Conservation (phyloP, 2,329 filamentous ascomycete species). For the Paecilomyces formosus region DNA sequence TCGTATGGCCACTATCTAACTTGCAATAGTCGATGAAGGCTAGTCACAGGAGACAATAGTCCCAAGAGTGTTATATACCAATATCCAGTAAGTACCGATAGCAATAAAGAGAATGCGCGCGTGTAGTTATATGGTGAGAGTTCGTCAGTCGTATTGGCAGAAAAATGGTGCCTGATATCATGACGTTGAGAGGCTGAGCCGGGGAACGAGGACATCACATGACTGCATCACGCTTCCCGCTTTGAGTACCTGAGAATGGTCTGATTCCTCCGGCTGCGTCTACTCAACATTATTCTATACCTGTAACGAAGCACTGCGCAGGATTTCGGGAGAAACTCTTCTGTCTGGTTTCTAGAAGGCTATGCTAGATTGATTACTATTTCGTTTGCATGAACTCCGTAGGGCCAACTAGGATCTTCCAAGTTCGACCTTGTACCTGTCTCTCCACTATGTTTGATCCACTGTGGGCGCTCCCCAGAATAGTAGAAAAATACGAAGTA, state of each 20-base stretch:
- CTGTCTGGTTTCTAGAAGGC: neutral
- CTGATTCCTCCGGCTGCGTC: too few species aligned
- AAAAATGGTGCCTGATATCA: neutral
- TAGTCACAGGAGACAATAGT: neutral
- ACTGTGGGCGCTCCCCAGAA: neutral
- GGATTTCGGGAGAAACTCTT: too few species aligned
- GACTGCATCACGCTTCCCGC: neutral
- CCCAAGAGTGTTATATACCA: neutral
- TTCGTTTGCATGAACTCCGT: neutral
- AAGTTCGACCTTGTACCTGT: neutral
- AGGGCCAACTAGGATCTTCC: neutral
- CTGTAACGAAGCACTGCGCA: too few species aligned
- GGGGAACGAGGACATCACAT: neutral
- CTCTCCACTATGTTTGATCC: neutral
- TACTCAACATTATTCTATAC: too few species aligned
- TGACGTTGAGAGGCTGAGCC: neutral
- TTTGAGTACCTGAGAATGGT: neutral
- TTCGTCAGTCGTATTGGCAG: neutral
- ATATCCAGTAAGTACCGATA: neutral
- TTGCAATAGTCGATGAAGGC: neutral
- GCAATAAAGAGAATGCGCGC: neutral
- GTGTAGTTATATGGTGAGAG: neutral
- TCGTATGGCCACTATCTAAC: neutral
- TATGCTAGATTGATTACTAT: neutral
- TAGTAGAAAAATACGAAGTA: neutral